Evolutionary conservation across 495 filamentous ascomycete genomes (phyloP), one percentile per base, ranked within the genome.

Genomic region (Aspergillus ellipticus): DNA sequence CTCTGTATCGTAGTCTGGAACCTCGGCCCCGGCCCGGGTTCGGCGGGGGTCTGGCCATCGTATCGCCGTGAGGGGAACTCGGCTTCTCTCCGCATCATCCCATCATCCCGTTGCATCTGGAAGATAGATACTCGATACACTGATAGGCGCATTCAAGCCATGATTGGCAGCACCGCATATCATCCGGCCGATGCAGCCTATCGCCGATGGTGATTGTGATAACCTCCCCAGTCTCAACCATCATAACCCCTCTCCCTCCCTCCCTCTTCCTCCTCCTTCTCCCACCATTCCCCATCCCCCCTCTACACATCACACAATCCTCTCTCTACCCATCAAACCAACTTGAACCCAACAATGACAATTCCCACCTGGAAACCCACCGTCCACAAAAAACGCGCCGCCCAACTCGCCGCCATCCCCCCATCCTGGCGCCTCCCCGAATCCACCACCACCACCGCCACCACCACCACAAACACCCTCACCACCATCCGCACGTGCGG

Each of bases 331-430:
- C 26, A 45, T 37, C 5, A 45, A 22, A 42, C 35, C 6, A 43
- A 0, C 31, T 21, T 19, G n/a, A 41, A 37, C 26, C n/a, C 5
- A 42, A 51, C 35, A 52, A 62, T 62, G 60, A 59, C 56, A 26
- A 46, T 37, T 43, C 55, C 52, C 3, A 17, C 51, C 37, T 62
- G 60, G 60, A 59, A 59, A 56, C 50, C 56, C 24, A 59, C 51
- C 28, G 56, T 59, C 6, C 20, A 43, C 37, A 31, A 51, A 26
- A 59, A 59, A 26, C 56, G 59, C 26, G 24, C 39, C 1, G 22
- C 51, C 35, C 69, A 74, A 49, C 57, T 66, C n/a, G 55, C 67
- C 26, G 51, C 65, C n/a, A 74, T 74, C 37, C 69, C 65, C 2
- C 15, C 58, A 6, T 60, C 67, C 54, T 74, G 71, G 71, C 71